A percentile compares a stretch with the other conserved stretches of the same genome.
Conservation (phyloP, 2,329 filamentous ascomycete species). For the Colletotrichum salicis region DNA sequence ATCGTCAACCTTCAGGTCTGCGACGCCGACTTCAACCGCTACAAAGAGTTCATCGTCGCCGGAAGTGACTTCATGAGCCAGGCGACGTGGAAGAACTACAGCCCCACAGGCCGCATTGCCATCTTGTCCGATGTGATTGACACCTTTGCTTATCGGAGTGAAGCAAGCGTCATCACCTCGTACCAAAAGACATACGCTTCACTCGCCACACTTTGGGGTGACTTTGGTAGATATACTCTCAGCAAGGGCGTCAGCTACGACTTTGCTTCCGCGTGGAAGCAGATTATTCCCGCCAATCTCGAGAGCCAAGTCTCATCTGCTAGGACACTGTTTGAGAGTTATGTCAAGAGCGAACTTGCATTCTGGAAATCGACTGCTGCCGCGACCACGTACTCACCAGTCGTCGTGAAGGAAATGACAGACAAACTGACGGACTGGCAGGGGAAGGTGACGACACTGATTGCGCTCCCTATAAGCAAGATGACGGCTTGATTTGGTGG, state of each 20-base stretch:
- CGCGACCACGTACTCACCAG: not conserved
- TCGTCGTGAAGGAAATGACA: not conserved
- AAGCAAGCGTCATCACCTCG: not conserved
- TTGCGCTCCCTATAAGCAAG: not conserved
- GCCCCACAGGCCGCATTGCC: not conserved
- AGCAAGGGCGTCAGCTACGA: not conserved
- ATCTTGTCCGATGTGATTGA: not conserved
- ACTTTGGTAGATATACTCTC: not conserved
- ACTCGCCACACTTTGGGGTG: not conserved
- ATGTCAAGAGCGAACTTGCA: not conserved
- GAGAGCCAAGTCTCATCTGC: not conserved
- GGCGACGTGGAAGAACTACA: not conserved
- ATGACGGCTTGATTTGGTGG: not conserved
- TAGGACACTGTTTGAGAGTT: not conserved
- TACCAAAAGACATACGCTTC: not conserved
- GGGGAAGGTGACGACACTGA: not conserved
- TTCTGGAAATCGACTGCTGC: not conserved
- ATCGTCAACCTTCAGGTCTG: not conserved
- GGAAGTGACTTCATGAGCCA: not conserved
- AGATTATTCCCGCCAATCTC: not conserved
- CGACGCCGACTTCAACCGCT: not conserved
- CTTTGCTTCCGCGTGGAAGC: not conserved
- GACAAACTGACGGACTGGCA: not conserved
- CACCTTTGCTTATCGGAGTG: not conserved
- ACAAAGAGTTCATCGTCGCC: not conserved